Conservation (phyloP, 768 basidiomycete genomes). For the Pseudohyphozyma bogoriensis region DNA sequence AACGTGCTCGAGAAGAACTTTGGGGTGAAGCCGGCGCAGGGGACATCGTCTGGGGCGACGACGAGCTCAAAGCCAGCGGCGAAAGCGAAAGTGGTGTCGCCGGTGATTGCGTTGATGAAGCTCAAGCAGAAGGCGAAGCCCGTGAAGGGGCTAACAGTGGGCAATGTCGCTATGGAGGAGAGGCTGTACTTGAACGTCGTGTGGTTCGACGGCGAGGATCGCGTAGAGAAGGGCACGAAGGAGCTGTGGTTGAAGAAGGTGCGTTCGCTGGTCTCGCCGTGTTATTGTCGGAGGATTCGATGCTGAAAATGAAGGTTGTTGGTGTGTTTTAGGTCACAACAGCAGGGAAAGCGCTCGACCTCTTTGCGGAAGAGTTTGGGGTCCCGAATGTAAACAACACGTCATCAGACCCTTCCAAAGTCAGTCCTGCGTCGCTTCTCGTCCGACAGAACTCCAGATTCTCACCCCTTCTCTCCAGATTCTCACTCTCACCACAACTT, state of each 20-base stretch:
- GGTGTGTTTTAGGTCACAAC: conserved; percentile 43
- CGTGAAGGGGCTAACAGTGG: conserved; percentile 50
- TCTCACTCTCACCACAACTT: neutral
- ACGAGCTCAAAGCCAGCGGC: conserved; percentile 48
- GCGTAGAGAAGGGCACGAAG: conserved; percentile 38
- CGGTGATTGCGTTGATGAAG: conserved; percentile 59
- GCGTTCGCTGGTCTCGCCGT: conserved; percentile 22
- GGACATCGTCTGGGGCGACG: conserved; percentile 26
- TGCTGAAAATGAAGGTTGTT: neutral
- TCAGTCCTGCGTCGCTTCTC: neutral
- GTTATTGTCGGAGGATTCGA: too few species aligned
- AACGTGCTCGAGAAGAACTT: conserved; percentile 18
- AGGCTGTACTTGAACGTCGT: conserved; percentile 52
- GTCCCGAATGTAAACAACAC: conserved; percentile 27
- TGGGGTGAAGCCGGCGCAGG: neutral
- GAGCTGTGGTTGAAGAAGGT: conserved; percentile 68
- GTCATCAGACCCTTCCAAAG: conserved; percentile 3
- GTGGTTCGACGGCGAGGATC: conserved; percentile 30
- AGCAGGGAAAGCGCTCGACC: conserved; percentile 56
- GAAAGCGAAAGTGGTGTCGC: conserved; percentile 48
- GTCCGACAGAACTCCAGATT: neutral
- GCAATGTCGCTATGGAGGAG: conserved; percentile 47
- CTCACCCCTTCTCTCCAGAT: neutral
- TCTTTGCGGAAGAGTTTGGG: conserved; percentile 42
- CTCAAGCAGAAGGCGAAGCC: conserved; percentile 61